A percentile compares a stretch with the other conserved stretches of the same genome.
These are phyloP conservation scores for Colletotrichum lentis DNA, from an alignment of 2,329 filamentous ascomycete genomes.

Conservation along the genomic window DNA sequence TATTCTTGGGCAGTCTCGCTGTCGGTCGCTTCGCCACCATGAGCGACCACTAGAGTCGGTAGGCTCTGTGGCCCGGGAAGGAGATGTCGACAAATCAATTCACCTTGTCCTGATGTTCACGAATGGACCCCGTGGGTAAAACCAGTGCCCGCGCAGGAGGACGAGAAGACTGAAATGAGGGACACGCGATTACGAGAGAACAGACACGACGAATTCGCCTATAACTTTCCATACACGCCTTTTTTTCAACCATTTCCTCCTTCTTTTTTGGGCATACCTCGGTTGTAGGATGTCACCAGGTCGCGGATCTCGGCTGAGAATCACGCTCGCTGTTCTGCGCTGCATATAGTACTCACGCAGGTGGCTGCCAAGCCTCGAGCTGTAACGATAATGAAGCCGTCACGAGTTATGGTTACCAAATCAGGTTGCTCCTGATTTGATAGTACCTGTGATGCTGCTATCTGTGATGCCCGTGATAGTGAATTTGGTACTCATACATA, in stretches of 20 bases:
- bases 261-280: not conserved
- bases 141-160: not conserved
- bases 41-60: conserved; percentile 56
- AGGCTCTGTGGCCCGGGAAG: not conserved
- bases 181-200: conserved; percentile 17
- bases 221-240: not conserved
- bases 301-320: not conserved
- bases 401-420: conserved; percentile 7
- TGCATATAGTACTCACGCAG: not conserved
- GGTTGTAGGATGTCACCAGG: not conserved
- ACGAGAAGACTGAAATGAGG: not conserved
- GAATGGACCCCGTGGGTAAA: not conserved
- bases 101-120: not conserved
- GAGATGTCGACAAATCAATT: not conserved
- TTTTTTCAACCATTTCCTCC: conserved; percentile 1
- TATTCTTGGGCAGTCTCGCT: conserved; percentile 85
- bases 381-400: conserved; percentile 13
- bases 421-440: not conserved
- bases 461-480: conserved; percentile 21
- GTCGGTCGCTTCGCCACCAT: conserved; percentile 73
- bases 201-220: not conserved
- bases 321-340: not conserved
- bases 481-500: conserved; percentile 50
- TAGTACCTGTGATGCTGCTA: too few species aligned
- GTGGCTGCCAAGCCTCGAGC: not conserved